phyloP scores from a whole-genome alignment of 768 basidiomycete genomes.

The Mycena kentingensis region DNA sequence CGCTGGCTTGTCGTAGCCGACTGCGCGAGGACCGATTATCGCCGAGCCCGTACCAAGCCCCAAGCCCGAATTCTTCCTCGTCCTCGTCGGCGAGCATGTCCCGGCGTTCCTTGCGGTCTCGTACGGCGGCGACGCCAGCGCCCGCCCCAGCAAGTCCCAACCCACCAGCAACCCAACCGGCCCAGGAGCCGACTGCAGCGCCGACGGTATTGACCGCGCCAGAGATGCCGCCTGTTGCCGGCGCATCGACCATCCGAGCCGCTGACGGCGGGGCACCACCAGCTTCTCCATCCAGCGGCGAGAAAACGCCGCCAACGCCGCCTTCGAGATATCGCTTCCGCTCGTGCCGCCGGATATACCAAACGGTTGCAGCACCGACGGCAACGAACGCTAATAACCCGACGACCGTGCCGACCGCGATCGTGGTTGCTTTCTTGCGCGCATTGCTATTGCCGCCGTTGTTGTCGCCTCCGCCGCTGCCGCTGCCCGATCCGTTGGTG shows the following conservation, averaged over 20 bases:
- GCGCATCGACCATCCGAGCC: slow-evolving; percentile 28
- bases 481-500: slow-evolving; percentile 11
- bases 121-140: slow-evolving; percentile 36
- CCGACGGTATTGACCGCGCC: slow-evolving; percentile 25
- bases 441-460: slow-evolving; percentile 13
- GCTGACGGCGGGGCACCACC: slow-evolving; percentile 36
- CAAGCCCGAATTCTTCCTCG: slow-evolving; percentile 46
- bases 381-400: slow-evolving; percentile 59
- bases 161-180: slow-evolving; percentile 18
- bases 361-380: slow-evolving; percentile 41
- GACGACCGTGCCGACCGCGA: slow-evolving; percentile 64
- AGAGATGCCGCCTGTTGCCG: slow-evolving; percentile 19
- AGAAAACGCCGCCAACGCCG: slow-evolving; percentile 20
- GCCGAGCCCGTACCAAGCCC: slow-evolving; percentile 21
- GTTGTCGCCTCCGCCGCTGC: slow-evolving; percentile 11
- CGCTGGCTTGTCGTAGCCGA: slow-evolving; percentile 40
- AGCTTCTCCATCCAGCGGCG: slow-evolving; percentile 27
- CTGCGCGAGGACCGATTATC: slow-evolving; percentile 38
- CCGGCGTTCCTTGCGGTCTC: slow-evolving; percentile 41
- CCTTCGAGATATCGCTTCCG: slow-evolving; percentile 16
- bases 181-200: slow-evolving; percentile 12
- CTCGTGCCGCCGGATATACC: slow-evolving; percentile 44
- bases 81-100: slow-evolving; percentile 86
- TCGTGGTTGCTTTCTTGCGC: slow-evolving; percentile 39
- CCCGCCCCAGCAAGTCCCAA: slow-evolving; percentile 28